Percentiles rank a stretch among this genome's conserved stretches.
phyloP scores from a whole-genome alignment of 139 green algal genomes.

The Zygnema circumcarinatum region DNA sequence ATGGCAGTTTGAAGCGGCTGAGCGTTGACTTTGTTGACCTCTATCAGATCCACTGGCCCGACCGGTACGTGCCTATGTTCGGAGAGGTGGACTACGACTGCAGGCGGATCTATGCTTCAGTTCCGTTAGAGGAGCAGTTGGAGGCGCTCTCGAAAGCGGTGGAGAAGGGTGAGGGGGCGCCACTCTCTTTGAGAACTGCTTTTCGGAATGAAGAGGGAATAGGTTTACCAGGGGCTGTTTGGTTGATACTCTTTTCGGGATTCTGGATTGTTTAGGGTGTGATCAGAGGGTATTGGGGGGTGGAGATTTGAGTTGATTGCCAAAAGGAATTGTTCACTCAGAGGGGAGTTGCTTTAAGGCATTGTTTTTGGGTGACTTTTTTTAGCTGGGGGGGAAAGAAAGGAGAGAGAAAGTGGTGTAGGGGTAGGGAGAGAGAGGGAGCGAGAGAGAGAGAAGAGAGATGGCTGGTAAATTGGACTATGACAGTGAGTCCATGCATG shows the following conservation, averaged over 20 bases:
- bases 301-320: too few relatives aligned
- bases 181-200: not conserved
- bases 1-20: constrained; percentile 72
- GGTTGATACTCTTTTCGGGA: not conserved
- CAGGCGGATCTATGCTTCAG: constrained; percentile 42
- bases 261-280: not conserved
- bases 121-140: constrained; percentile 91
- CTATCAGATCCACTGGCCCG: constrained; percentile 86
- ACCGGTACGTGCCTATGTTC: constrained; percentile 96
- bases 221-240: not conserved
- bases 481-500: too few relatives aligned
- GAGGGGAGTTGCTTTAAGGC: too few relatives aligned
- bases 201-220: not conserved
- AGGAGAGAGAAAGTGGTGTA: too few relatives aligned
- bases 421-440: too few relatives aligned
- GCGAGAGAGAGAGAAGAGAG: too few relatives aligned
- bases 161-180: constrained; percentile 35
- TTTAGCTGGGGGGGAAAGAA: too few relatives aligned
- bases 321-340: too few relatives aligned
- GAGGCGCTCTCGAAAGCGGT: constrained; percentile 66
- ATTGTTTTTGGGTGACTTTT: too few relatives aligned
- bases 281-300: not conserved
- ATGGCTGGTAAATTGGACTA: too few relatives aligned
- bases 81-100: constrained; percentile 80
- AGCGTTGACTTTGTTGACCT: constrained; percentile 91